Evolutionary conservation across 176 grass and related monocot genomes (phyloP).

Genomic region (Chrysopogon serrulatus): DNA sequence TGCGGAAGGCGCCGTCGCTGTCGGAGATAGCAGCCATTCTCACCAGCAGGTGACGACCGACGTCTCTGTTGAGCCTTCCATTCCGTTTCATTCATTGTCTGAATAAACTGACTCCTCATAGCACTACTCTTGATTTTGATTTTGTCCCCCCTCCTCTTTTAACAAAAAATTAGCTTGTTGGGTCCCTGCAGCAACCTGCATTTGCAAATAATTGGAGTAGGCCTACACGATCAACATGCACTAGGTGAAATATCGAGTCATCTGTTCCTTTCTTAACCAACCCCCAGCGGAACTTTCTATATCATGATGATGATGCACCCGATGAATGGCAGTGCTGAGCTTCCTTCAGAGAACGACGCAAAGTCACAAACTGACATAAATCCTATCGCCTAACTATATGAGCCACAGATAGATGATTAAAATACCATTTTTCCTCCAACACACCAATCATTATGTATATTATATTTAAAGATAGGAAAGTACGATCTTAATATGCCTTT

Average conservation of each 20-base stretch:
- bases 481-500: too few relatives aligned
- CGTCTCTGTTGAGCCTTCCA: not conserved
- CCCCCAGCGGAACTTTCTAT: not conserved
- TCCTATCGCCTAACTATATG: not conserved
- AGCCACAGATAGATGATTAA: not conserved
- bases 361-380: not conserved
- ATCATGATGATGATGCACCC: not conserved
- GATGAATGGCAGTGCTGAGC: not conserved
- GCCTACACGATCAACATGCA: not conserved
- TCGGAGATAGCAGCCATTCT: slow-evolving; percentile 39
- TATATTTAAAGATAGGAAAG: not conserved
- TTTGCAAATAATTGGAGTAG: too few relatives aligned
- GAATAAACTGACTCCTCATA: not conserved
- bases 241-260: not conserved
- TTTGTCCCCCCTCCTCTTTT: not conserved
- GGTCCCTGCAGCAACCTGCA: too few relatives aligned
- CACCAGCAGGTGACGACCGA: slow-evolving; percentile 50
- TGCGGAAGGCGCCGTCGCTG: slow-evolving; percentile 41
- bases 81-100: not conserved
- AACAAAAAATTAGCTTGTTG: not conserved
- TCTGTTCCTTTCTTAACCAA: not conserved
- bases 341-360: not conserved
- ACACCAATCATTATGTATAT: too few relatives aligned
- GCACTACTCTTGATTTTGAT: not conserved
- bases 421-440: not conserved